Evolutionary conservation across 495 filamentous ascomycete genomes (phyloP), one percentile per base, ranked within the genome.

Genomic region (Penicillium arizonense): DNA sequence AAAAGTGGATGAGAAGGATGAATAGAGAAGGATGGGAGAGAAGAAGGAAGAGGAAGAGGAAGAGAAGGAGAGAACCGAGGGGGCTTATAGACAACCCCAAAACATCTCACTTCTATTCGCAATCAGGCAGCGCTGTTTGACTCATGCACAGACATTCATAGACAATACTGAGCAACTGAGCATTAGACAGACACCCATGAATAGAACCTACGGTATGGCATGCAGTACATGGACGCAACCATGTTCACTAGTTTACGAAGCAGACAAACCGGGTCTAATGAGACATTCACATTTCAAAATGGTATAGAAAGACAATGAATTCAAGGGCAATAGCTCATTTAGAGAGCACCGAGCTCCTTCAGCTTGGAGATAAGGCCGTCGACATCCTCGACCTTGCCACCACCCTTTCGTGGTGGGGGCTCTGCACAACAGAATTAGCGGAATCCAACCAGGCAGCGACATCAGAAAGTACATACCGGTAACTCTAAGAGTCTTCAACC

Each of bases 351-450:
- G 54, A 98, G 75, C 72, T 97, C 94, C 82, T 96, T 98, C 69
- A 98, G 73, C 81, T 90, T 96, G 11, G 78, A 73, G 59, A 98
- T 85, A 70, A 98, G 77, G 6, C 93, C 91, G 71, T 96, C 91
- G 32, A 98, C 95, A 81, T 96, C 87, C 64, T 94, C 90, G 30
- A 97, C 95, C 82, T 96, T 97, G 54, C 90, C 90, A 59, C 94
- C 94, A 36, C 95, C 94, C 75, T 96, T 82, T 69, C 94, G 81
- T 41, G 89, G 75, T 26, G 91, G 83, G 46, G 94, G 94, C 77
- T 97, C 94, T 89, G 61, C 32, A 58, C 68, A 44, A 21, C 50
- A 43, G 14, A 51, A 48, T 73, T 49, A 78, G 67, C 55, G 56
- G n/a, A 26, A 36, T 48, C 9, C 18, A 48, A 60, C 13, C 3